These are phyloP conservation scores for Mycena filopes DNA, from an alignment of 768 basidiomycete genomes.

Conservation along the genomic window DNA sequence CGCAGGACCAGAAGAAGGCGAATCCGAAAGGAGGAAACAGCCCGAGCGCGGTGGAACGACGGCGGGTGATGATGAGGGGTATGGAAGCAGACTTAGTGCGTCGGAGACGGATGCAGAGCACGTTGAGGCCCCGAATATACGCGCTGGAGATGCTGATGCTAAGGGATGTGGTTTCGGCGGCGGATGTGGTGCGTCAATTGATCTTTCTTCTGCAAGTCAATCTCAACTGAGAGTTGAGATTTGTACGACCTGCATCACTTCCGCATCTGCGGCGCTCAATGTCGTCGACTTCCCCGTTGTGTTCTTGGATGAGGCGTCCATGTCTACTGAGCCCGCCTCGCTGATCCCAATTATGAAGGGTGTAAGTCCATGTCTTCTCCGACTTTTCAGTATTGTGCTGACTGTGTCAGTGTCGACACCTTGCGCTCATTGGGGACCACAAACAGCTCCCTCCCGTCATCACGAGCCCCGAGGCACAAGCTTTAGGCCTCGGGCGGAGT, in stretches of 20 bases:
- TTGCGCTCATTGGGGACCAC: conserved; percentile 95
- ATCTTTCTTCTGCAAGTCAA: conserved; percentile 9
- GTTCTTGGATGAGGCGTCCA: conserved; percentile 94
- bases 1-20: conserved; percentile 39
- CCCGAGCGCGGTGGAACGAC: conserved; percentile 6
- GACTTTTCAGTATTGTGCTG: conserved; percentile 17
- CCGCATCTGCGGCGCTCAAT: conserved; percentile 71
- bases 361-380: conserved; percentile 57
- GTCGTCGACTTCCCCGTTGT: conserved; percentile 92
- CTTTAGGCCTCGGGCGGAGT: conserved; percentile 79
- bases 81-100: conserved; percentile 36
- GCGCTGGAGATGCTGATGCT: conserved; percentile 72
- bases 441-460: conserved; percentile 95
- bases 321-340: conserved; percentile 95
- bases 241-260: conserved; percentile 89
- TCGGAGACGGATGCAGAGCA: conserved; percentile 39
- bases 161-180: conserved; percentile 65
- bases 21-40: conserved; percentile 41
- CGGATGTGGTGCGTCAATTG: conserved; percentile 69
- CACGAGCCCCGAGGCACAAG: conserved; percentile 76
- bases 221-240: conserved; percentile 54
- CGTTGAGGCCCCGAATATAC: conserved; percentile 57
- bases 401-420: conserved; percentile 73
- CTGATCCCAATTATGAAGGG: conserved; percentile 95
- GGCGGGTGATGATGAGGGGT: conserved; percentile 1